These are phyloP conservation scores for Chlamydomonas schloesseri DNA, from an alignment of 139 green algal species.

Conservation along the genomic window DNA sequence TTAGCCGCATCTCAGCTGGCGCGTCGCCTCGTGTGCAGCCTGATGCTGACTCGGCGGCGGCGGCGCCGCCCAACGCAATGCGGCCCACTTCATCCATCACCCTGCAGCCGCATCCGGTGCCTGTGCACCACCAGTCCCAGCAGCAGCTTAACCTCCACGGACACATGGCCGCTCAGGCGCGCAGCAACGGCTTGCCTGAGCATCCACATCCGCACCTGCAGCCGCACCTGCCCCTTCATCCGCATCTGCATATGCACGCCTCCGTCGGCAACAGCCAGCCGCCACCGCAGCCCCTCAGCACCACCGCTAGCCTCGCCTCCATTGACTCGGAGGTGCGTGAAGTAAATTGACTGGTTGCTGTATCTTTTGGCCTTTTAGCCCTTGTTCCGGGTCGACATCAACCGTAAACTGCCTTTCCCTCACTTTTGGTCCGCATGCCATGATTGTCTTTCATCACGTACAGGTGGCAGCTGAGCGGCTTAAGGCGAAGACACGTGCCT, in stretches of 20 bases:
- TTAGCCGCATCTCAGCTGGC: too few relatives aligned
- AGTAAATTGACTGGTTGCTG: too few relatives aligned
- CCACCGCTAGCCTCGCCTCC: background rate
- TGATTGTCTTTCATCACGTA: background rate
- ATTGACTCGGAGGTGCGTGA: constrained; percentile 24
- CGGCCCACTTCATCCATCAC: too few relatives aligned
- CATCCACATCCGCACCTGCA: background rate
- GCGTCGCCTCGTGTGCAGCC: too few relatives aligned
- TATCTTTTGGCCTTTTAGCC: too few relatives aligned
- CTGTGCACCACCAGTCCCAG: background rate
- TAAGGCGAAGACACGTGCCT: background rate
- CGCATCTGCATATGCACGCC: background rate
- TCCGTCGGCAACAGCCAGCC: too few relatives aligned
- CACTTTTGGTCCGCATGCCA: too few relatives aligned
- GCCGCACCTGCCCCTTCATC: background rate
- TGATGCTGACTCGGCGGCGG: too few relatives aligned
- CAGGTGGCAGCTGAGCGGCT: constrained; percentile 21
- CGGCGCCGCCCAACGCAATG: too few relatives aligned
- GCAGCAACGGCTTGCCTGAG: background rate
- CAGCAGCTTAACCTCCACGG: background rate
- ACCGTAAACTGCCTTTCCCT: too few relatives aligned
- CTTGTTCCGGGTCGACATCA: too few relatives aligned
- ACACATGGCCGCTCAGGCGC: background rate
- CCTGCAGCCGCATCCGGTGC: too few relatives aligned
- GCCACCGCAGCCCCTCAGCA: background rate